These are phyloP conservation scores for Coelastrella sp. DNA, from an alignment of 139 green algal species.

Conservation along the genomic window DNA sequence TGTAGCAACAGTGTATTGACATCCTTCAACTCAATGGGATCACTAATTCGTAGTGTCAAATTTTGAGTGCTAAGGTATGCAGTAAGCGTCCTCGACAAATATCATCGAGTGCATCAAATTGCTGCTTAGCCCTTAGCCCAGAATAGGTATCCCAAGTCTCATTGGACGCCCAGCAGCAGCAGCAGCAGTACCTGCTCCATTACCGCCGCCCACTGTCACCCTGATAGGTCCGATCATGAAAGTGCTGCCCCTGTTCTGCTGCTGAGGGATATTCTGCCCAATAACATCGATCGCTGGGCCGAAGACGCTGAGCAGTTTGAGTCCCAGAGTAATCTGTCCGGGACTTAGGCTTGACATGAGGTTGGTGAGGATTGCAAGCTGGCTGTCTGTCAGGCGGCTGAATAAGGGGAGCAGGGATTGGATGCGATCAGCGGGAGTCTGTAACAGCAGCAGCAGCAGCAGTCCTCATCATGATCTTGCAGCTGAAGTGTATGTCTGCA, in stretches of 20 bases:
- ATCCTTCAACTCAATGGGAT: too few species aligned
- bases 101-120: too few species aligned
- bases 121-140: too few species aligned
- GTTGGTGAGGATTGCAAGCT: neutral
- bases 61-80: too few species aligned
- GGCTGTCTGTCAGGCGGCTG: neutral
- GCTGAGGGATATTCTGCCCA: neutral
- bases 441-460: neutral
- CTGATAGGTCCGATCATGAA: constrained; percentile 33
- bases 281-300: constrained; percentile 31
- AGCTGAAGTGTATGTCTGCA: too few species aligned
- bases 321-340: constrained; percentile 31
- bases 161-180: too few species aligned
- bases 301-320: constrained; percentile 34
- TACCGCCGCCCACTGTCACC: constrained; percentile 6
- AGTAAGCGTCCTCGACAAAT: too few species aligned
- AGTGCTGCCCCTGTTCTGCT: neutral
- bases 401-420: constrained; percentile 3
- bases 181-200: neutral
- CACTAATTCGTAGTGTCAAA: too few species aligned
- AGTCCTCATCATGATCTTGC: too few species aligned
- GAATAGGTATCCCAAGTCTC: too few species aligned
- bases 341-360: neutral
- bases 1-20: too few species aligned
- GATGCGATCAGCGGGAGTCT: neutral